Evolutionary conservation across 192 early-diverging fungal genomes (phyloP).

Genomic region (Gorgonomyces haynaldii): DNA sequence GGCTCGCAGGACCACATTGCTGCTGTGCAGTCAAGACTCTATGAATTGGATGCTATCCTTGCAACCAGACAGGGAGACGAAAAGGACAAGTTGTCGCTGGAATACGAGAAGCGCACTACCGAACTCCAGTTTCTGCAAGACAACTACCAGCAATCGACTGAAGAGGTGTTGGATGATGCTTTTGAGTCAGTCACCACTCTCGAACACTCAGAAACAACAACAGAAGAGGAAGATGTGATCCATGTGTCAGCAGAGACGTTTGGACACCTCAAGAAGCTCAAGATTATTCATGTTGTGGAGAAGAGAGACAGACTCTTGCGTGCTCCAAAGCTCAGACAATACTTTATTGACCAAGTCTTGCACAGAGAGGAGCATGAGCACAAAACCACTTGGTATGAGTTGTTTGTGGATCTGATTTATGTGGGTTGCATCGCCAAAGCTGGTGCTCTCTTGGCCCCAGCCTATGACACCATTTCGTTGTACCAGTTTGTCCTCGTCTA

Average conservation of each 20-base stretch:
- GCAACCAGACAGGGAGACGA: too few species aligned
- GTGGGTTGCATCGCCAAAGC: conserved; percentile 11
- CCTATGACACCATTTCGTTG: not conserved
- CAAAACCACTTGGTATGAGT: conserved; percentile 9
- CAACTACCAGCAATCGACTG: too few species aligned
- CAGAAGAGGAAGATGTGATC: conserved; percentile 2
- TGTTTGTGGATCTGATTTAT: conserved; percentile 18
- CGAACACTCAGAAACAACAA: too few species aligned
- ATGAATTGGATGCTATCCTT: too few species aligned
- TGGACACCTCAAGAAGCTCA: conserved; percentile 4
- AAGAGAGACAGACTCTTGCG: conserved; percentile 3
- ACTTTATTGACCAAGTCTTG: conserved; percentile 8
- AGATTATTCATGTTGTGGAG: conserved; percentile 1
- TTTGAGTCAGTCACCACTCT: too few species aligned
- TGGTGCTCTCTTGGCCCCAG: not conserved
- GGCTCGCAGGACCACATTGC: too few species aligned
- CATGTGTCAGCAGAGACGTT: conserved; percentile 5
- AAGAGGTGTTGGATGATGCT: too few species aligned
- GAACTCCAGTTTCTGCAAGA: too few species aligned
- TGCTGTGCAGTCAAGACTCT: too few species aligned
- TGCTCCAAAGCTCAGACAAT: conserved; percentile 11
- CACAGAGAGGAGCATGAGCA: conserved; percentile 10
- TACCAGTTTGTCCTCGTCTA: not conserved
- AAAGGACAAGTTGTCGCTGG: too few species aligned
- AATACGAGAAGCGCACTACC: too few species aligned